Conservation (phyloP, 345 rosid genomes). For the Dimocarpus longan region DNA sequence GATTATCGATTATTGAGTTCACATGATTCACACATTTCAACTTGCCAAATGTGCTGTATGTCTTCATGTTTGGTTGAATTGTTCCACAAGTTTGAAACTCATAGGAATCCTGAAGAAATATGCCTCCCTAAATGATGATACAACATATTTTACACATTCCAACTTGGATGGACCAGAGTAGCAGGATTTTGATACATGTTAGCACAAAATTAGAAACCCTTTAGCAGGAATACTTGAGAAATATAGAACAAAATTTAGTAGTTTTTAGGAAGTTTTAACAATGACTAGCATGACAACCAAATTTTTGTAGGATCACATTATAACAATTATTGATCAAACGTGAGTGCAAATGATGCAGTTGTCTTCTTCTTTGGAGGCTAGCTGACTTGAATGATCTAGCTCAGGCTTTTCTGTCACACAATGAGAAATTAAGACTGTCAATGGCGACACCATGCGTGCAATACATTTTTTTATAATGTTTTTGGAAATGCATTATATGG, state of each 20-base stretch:
- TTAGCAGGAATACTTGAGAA: neutral
- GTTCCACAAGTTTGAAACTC: conserved; percentile 25
- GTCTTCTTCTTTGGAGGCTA: too few species aligned
- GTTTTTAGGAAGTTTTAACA: too few species aligned
- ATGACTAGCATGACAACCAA: neutral
- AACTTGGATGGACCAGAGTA: too few species aligned
- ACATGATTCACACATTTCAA: neutral
- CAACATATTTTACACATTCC: neutral
- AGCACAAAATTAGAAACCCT: too few species aligned
- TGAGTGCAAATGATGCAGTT: too few species aligned
- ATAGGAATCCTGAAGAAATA: neutral
- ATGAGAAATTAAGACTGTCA: neutral
- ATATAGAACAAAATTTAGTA: neutral
- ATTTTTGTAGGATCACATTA: too few species aligned
- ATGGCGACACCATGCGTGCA: neutral
- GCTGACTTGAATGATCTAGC: too few species aligned
- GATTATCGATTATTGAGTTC: neutral
- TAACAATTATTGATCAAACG: too few species aligned
- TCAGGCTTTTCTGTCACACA: too few species aligned
- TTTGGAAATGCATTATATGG: neutral
- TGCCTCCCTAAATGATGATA: neutral
- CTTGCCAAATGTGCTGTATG: too few species aligned
- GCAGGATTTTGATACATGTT: too few species aligned
- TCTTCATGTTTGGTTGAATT: too few species aligned
- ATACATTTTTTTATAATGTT: neutral